Percentiles rank a stretch among this genome's conserved stretches.
Conservation (phyloP, 768 basidiomycete genomes). For the Suillus fuscotomentosus region DNA sequence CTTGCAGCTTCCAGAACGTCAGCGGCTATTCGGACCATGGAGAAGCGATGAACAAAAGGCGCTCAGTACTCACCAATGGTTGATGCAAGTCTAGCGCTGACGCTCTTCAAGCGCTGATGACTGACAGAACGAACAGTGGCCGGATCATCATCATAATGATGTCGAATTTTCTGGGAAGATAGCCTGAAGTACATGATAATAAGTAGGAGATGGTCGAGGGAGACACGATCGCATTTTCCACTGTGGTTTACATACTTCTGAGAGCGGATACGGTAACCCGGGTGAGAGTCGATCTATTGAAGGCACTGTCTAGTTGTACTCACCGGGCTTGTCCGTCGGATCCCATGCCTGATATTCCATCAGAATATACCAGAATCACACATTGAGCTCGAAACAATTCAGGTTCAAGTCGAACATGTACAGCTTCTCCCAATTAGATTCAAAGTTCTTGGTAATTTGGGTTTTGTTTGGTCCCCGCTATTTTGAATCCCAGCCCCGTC, state of each 20-base stretch:
- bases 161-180: slow-evolving; percentile 21
- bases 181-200: slow-evolving; percentile 25
- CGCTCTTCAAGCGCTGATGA: slow-evolving; percentile 21
- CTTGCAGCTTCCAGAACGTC: slow-evolving; percentile 42
- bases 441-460: no score
- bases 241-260: background rate
- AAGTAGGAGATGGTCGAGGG: background rate
- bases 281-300: background rate
- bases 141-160: slow-evolving; percentile 26
- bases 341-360: background rate
- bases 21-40: background rate
- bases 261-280: background rate
- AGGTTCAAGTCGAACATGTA: background rate
- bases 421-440: background rate
- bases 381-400: background rate
- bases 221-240: background rate
- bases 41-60: background rate
- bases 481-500: no score
- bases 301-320: background rate
- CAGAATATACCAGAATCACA: background rate
- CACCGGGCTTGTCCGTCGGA: background rate
- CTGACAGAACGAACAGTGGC: slow-evolving; percentile 28
- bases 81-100: slow-evolving; percentile 30
- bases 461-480: background rate
- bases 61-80: slow-evolving; percentile 22